phyloP scores from a whole-genome alignment of 2,329 filamentous ascomycete species.

The Gyromitra esculenta region DNA sequence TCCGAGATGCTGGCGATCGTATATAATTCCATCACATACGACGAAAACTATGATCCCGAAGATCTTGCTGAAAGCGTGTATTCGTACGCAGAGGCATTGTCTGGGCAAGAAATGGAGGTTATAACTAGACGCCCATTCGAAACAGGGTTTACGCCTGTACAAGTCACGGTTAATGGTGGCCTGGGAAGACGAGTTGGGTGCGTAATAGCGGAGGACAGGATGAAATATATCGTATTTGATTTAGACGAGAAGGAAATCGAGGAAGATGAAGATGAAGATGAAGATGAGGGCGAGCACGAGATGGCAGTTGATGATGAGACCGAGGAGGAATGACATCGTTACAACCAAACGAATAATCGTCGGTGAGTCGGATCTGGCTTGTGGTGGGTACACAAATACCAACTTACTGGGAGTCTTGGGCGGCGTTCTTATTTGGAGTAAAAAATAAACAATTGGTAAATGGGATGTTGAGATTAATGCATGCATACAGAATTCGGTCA shows the following conservation, averaged over 20 bases:
- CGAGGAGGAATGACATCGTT: constrained; percentile 34
- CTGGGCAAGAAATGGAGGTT: constrained; percentile 41
- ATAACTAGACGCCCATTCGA: constrained; percentile 47
- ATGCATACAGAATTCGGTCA: constrained; percentile 36
- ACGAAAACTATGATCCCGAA: constrained; percentile 50
- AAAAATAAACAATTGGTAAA: constrained; percentile 31
- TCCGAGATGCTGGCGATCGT: constrained; percentile 46
- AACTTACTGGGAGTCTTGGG: constrained; percentile 19
- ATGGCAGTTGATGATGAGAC: constrained; percentile 50
- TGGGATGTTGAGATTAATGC: constrained; percentile 38
- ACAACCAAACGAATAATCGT: constrained; percentile 28
- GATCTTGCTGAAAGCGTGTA: constrained; percentile 45
- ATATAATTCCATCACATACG: constrained; percentile 48
- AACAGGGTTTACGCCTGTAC: constrained; percentile 42
- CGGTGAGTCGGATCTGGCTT: constrained; percentile 32
- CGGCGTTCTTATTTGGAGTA: constrained; percentile 42
- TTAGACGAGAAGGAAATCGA: constrained; percentile 52
- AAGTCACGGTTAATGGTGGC: constrained; percentile 53
- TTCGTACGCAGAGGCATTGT: constrained; percentile 45
- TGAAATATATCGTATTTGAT: constrained; percentile 55
- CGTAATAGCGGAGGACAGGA: constrained; percentile 53
- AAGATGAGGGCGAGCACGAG: constrained; percentile 25
- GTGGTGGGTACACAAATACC: constrained; percentile 17
- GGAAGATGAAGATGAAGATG: constrained; percentile 39
- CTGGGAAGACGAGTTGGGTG: constrained; percentile 52